phyloP scores from a whole-genome alignment of 2,329 filamentous ascomycete genomes.

The Daldinia sp. region DNA sequence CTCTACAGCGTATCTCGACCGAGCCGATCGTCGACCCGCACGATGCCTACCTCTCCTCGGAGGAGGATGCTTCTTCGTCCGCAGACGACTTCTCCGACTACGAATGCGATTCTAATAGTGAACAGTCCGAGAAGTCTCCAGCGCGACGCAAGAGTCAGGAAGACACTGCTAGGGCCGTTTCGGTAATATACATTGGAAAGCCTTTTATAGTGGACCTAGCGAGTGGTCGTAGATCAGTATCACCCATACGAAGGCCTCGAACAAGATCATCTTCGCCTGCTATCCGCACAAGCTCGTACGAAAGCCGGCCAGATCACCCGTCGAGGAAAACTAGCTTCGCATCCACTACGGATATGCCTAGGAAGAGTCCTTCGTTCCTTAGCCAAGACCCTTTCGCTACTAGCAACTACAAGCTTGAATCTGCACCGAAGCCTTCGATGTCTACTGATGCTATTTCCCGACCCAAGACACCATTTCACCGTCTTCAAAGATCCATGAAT shows the following conservation, averaged over 20 bases:
- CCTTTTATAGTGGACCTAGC: conserved; percentile 64
- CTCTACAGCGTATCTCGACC: conserved; percentile 49
- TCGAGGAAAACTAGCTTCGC: conserved; percentile 55
- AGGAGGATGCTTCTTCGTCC: conserved; percentile 70
- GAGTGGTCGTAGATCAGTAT: conserved; percentile 53
- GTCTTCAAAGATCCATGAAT: conserved; percentile 59
- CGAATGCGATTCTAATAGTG: conserved; percentile 57
- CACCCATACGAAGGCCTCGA: conserved; percentile 51
- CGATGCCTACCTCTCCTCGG: conserved; percentile 70
- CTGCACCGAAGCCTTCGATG: conserved; percentile 40
- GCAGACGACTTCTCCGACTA: conserved; percentile 67
- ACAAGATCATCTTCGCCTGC: conserved; percentile 37
- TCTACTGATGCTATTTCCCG: conserved; percentile 44
- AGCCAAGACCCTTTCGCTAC: conserved; percentile 62
- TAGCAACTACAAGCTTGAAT: conserved; percentile 47
- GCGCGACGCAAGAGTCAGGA: conserved; percentile 56
- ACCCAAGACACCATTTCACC: conserved; percentile 58
- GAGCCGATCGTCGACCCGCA: conserved; percentile 57
- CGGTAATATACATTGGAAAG: conserved; percentile 67
- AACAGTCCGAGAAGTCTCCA: conserved; percentile 42
- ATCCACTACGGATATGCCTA: conserved; percentile 44
- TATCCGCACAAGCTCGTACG: conserved; percentile 43
- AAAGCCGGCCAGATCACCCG: conserved; percentile 45
- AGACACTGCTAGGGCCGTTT: conserved; percentile 66
- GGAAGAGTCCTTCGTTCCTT: conserved; percentile 58